These are phyloP conservation scores for Verticillium albo-atrum DNA, from an alignment of 2,329 filamentous ascomycete species.

Conservation along the genomic window DNA sequence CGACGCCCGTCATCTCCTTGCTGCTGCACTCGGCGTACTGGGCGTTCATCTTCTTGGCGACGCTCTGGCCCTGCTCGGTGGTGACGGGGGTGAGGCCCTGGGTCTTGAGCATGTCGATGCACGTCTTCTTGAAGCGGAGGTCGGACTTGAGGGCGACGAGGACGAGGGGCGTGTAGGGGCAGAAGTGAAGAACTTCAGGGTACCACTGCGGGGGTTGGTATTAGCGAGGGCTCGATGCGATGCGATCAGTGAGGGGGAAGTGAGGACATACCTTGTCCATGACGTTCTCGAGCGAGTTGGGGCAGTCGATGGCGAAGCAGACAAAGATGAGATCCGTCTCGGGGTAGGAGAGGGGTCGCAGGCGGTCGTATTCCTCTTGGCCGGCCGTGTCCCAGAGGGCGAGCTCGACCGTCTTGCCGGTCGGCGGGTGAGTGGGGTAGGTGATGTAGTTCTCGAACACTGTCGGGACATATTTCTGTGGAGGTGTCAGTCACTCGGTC, in stretches of 20 bases:
- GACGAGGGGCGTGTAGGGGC: slow-evolving; percentile 92
- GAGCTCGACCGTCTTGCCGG: slow-evolving; percentile 92
- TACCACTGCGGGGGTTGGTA: slow-evolving; percentile 70
- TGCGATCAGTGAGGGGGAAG: slow-evolving; percentile 4
- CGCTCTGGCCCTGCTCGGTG: slow-evolving; percentile 78
- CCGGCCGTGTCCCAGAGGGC: slow-evolving; percentile 98
- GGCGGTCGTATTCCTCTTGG: slow-evolving; percentile 96
- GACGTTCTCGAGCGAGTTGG: slow-evolving; percentile 96
- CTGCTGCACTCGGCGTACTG: slow-evolving; percentile 98
- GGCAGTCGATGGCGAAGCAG: slow-evolving; percentile 98
- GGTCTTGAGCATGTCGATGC: slow-evolving; percentile 97
- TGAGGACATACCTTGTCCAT: slow-evolving; percentile 80
- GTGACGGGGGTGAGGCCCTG: slow-evolving; percentile 96
- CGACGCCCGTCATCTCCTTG: slow-evolving; percentile 93
- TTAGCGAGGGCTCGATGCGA: too few relatives aligned
- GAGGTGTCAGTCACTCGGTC: not conserved
- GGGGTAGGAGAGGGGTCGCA: slow-evolving; percentile 93
- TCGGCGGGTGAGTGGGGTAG: slow-evolving; percentile 81
- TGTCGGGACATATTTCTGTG: slow-evolving; percentile 97
- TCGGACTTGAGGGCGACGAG: slow-evolving; percentile 97
- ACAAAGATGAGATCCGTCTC: slow-evolving; percentile 98
- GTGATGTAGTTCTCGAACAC: slow-evolving; percentile 99
- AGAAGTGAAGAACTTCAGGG: slow-evolving; percentile 97
- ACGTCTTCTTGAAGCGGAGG: slow-evolving; percentile 89
- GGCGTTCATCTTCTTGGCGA: slow-evolving; percentile 91